phyloP scores from a whole-genome alignment of 495 filamentous ascomycete genomes.

The Durotheca rogersii region DNA sequence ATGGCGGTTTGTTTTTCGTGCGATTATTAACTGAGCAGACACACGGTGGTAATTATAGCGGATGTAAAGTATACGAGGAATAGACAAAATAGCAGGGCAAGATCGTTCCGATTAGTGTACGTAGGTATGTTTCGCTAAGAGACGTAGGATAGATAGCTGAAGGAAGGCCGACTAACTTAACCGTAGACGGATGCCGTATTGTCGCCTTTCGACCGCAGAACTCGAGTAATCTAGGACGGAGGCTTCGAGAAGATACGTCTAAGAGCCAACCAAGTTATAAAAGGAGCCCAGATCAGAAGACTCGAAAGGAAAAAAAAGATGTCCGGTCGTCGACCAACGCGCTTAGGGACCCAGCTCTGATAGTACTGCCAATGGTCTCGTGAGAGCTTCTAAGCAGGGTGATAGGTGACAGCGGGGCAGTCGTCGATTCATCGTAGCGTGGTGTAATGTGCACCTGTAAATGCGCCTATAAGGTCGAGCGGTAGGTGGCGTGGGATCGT shows the following conservation, averaged over 20 bases:
- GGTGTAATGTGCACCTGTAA: no score
- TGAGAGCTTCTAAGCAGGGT: slow-evolving; percentile 12
- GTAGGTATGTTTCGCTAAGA: no score
- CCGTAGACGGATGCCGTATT: slow-evolving; percentile 12
- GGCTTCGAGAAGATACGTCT: no score
- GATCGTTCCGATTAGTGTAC: neutral
- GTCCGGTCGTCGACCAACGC: slow-evolving; percentile 8
- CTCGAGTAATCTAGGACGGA: no score
- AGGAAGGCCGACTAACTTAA: neutral
- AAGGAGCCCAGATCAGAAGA: no score
- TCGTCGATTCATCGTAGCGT: slow-evolving; percentile 5
- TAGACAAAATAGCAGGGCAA: no score
- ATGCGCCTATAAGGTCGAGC: no score
- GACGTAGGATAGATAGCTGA: no score
- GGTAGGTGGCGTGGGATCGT: no score
- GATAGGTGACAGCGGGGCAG: slow-evolving; percentile 7
- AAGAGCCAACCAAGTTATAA: no score
- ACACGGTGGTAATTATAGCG: neutral
- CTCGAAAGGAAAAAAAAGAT: slow-evolving; percentile 16
- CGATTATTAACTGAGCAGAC: neutral
- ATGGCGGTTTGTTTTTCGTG: slow-evolving; percentile 10
- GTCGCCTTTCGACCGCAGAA: slow-evolving; percentile 4
- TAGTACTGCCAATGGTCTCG: slow-evolving; percentile 18
- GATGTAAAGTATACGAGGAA: neutral
- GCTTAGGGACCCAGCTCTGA: slow-evolving; percentile 19